A percentile compares a stretch with the other conserved stretches of the same genome.
These are phyloP conservation scores for Eutrema yunnanense DNA, from an alignment of 345 rosid species.

Conservation along the genomic window DNA sequence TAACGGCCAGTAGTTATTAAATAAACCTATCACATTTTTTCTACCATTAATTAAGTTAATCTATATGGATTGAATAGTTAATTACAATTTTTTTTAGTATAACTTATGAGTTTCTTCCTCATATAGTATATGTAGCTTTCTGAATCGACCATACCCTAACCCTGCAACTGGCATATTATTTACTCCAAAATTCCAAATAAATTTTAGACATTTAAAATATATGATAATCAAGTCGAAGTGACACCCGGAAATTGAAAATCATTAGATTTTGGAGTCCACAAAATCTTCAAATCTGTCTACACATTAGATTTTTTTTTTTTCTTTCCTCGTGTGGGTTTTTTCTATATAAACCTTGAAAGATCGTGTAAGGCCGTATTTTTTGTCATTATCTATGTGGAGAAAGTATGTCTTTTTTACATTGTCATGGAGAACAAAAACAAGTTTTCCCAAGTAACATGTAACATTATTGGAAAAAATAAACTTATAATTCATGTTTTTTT, in stretches of 20 bases:
- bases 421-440: not conserved
- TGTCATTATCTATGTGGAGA: slow-evolving; percentile 5
- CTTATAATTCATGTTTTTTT: too few species aligned
- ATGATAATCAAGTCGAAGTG: slow-evolving; percentile 6
- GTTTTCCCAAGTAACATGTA: not conserved
- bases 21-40: not conserved
- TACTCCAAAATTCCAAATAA: not conserved
- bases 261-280: slow-evolving; percentile 8
- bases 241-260: slow-evolving; percentile 3
- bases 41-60: not conserved
- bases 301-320: not conserved
- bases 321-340: not conserved
- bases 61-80: not conserved
- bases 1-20: not conserved
- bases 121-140: not conserved
- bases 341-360: not conserved
- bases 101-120: not conserved
- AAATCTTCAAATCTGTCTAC: slow-evolving; percentile 17
- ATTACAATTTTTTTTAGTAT: not conserved
- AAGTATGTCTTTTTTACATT: not conserved
- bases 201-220: not conserved
- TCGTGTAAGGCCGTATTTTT: not conserved
- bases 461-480: not conserved
- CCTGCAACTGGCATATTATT: slow-evolving; percentile 1
- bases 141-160: not conserved